These are phyloP conservation scores for Tulasnella calospora DNA, from an alignment of 768 basidiomycete species.

Conservation along the genomic window DNA sequence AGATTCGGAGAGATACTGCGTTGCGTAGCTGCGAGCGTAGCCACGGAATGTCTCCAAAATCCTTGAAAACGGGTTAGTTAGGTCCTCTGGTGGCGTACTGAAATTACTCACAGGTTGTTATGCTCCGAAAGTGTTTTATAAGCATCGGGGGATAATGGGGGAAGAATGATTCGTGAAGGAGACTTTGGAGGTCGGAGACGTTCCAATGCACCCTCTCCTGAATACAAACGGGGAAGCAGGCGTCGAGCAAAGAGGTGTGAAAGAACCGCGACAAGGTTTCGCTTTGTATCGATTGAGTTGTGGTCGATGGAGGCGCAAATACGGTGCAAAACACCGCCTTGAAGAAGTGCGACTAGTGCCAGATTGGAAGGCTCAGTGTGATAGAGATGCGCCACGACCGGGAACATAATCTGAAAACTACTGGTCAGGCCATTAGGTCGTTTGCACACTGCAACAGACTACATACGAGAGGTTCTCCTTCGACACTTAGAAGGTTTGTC, in stretches of 20 bases:
- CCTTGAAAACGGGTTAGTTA: neutral
- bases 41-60: slow-evolving; percentile 51
- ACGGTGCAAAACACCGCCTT: slow-evolving; percentile 53
- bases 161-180: slow-evolving; percentile 55
- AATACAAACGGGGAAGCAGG: slow-evolving; percentile 46
- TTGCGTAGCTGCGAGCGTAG: slow-evolving; percentile 51
- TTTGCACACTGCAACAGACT: slow-evolving; percentile 51
- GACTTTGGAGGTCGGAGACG: slow-evolving; percentile 41
- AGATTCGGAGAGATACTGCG: slow-evolving; percentile 34
- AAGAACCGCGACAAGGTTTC: slow-evolving; percentile 51
- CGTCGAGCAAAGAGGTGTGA: slow-evolving; percentile 64
- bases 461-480: slow-evolving; percentile 54
- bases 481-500: slow-evolving; percentile 47
- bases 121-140: slow-evolving; percentile 43
- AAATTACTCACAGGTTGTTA: slow-evolving; percentile 43
- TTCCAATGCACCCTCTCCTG: slow-evolving; percentile 39
- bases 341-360: slow-evolving; percentile 55
- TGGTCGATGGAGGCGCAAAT: slow-evolving; percentile 44
- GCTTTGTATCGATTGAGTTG: slow-evolving; percentile 42
- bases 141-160: slow-evolving; percentile 41
- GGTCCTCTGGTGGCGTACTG: neutral
- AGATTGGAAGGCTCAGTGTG: slow-evolving; percentile 69
- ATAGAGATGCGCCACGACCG: slow-evolving; percentile 31
- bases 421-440: neutral
- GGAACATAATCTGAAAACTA: neutral